A percentile compares a stretch with the other conserved stretches of the same genome.
Conservation (phyloP, 2,329 filamentous ascomycete species). For the Xylaria sp. region DNA sequence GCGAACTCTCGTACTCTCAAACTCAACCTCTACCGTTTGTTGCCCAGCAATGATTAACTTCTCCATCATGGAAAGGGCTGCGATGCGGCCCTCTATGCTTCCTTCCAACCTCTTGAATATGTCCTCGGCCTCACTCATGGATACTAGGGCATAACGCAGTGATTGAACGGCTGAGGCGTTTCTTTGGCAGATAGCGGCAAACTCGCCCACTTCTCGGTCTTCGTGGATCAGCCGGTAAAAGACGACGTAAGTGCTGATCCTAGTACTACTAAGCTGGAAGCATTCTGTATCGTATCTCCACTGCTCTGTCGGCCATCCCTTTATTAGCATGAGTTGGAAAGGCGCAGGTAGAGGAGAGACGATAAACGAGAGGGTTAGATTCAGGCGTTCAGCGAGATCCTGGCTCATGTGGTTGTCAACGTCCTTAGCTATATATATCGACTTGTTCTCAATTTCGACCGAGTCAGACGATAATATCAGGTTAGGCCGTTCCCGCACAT, state of each 20-base stretch:
- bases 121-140: not conserved
- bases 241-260: not conserved
- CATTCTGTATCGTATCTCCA: not conserved
- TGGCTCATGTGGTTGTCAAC: not conserved
- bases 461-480: not conserved
- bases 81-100: not conserved
- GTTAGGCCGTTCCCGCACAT: not conserved
- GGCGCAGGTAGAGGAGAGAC: not conserved
- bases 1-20: too few species aligned
- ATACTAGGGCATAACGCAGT: slow-evolving; percentile 1
- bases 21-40: not conserved
- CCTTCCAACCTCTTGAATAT: not conserved
- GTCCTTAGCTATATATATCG: slow-evolving; percentile 4
- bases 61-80: not conserved
- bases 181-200: slow-evolving; percentile 1
- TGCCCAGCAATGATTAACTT: not conserved
- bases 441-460: not conserved
- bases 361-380: not conserved
- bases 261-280: not conserved
- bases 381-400: not conserved
- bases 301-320: not conserved
- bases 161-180: not conserved
- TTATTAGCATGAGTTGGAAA: not conserved
- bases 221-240: not conserved
- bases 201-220: not conserved